Conservation (phyloP, 306 rosid genomes). For the Argentina anserina region DNA sequence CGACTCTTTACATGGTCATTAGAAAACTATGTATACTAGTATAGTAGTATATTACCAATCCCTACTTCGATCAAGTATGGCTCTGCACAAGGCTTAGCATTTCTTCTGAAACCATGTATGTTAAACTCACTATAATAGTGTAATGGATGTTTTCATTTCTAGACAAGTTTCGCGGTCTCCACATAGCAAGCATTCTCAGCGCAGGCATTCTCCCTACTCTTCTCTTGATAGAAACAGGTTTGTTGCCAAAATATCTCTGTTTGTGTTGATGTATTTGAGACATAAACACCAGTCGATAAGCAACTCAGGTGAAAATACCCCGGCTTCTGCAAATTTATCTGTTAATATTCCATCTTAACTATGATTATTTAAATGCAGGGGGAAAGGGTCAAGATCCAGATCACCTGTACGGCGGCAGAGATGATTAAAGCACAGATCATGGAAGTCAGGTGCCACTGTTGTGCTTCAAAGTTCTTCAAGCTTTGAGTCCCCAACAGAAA, state of each 20-base stretch:
- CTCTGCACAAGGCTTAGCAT: slow-evolving; percentile 58
- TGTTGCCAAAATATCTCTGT: slow-evolving; percentile 52
- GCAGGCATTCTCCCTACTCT: slow-evolving; percentile 99
- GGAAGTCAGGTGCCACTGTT: not conserved
- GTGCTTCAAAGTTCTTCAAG: not conserved
- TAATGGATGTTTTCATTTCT: slow-evolving; percentile 88
- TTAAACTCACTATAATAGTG: slow-evolving; percentile 81
- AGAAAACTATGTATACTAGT: too few species aligned
- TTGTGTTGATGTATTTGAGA: slow-evolving; percentile 57
- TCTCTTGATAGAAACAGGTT: slow-evolving; percentile 90
- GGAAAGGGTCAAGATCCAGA: slow-evolving; percentile 83
- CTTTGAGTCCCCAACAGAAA: not conserved
- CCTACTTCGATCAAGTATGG: slow-evolving; percentile 43
- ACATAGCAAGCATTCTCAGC: slow-evolving; percentile 99
- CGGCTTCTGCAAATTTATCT: slow-evolving; percentile 32
- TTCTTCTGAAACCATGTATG: slow-evolving; percentile 41
- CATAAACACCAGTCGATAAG: slow-evolving; percentile 57
- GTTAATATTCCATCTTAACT: slow-evolving; percentile 26
- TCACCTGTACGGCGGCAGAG: slow-evolving; percentile 75
- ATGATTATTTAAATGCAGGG: slow-evolving; percentile 47
- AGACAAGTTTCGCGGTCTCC: slow-evolving; percentile 99
- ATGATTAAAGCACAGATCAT: slow-evolving; percentile 34
- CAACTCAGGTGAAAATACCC: slow-evolving; percentile 67
- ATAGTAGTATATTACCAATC: slow-evolving; percentile 31
- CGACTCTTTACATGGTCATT: too few species aligned